Evolutionary conservation across 2,329 filamentous ascomycete genomes (phyloP), one percentile per base, ranked within the genome.

Genomic region (Alternaria rosae): DNA sequence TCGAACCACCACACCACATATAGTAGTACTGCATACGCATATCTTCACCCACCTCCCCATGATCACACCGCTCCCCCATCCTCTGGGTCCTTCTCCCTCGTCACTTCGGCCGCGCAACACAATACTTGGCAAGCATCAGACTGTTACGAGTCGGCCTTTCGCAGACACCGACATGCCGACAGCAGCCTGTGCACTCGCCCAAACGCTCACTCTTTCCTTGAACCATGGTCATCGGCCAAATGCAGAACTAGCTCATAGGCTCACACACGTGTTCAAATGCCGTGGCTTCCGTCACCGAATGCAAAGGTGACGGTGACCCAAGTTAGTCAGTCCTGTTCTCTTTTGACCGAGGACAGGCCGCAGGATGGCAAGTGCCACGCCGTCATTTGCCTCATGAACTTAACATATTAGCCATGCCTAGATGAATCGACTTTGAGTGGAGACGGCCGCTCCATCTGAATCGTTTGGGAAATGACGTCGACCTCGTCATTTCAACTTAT

Each of bases 131-230:
- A 57, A 48, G 28, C 35, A 38, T 38, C 35, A 38, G 15, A 38
- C 35, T 26, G 42, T 55, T 48, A 47, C 47, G 38, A 35, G 54
- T 65, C 64, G 64, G 66, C 32, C 11, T 3, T 32, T 38, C 4
- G 6, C 43, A 57, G 59, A 9, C 43, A 35, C 66, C 66, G 66
- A 68, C 50, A 47, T 28, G 43, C 66, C 64, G 64, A 66, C 25
- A 32, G n/a, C 41, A 30, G 20, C 17, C 35, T 35, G 25, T 48
- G 47, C 47, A 23, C 47, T 51, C 20, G 30, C 47, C 20, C 47
- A 38, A 51, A 52, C 38, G 21, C 38, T 28, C 35, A 45, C 15
- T 44, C 45, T 12, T 43, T 44, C 42, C 21, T 20, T 51, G 47
- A 51, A 51, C 20, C 28, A 25, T 51, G 47, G 15, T 32, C 47